Evolutionary conservation across 164 flowering plant species (phyloP).

Genomic region (Cinnamomum chago): DNA sequence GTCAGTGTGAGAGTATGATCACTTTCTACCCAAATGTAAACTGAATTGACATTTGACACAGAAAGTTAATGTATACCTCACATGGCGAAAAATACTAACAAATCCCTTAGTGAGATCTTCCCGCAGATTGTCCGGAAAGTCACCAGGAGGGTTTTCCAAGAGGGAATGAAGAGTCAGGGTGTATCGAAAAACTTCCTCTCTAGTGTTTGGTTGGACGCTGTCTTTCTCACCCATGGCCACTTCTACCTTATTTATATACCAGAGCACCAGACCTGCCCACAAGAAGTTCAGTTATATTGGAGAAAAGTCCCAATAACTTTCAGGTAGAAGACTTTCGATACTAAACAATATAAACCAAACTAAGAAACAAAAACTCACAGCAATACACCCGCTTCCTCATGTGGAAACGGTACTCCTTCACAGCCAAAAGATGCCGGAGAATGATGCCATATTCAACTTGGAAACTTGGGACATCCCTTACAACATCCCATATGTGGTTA

Average conservation of each 20-base stretch:
- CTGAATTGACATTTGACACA: too few relatives aligned
- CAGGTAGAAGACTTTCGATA: background rate
- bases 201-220: slow-evolving; percentile 34
- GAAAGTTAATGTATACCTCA: slow-evolving; percentile 40
- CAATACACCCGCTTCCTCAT: slow-evolving; percentile 64
- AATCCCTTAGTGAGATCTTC: slow-evolving; percentile 61
- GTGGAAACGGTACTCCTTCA: slow-evolving; percentile 65
- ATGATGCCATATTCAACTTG: slow-evolving; percentile 81
- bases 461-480: slow-evolving; percentile 68
- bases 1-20: slow-evolving; percentile 1
- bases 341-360: background rate
- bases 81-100: slow-evolving; percentile 45
- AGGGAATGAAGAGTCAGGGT: slow-evolving; percentile 76
- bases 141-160: slow-evolving; percentile 92
- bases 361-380: slow-evolving; percentile 44
- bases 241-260: slow-evolving; percentile 62
- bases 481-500: slow-evolving; percentile 67
- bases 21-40: background rate
- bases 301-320: background rate
- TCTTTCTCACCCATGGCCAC: slow-evolving; percentile 36
- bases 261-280: slow-evolving; percentile 54
- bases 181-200: slow-evolving; percentile 70
- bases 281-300: background rate
- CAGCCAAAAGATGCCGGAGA: slow-evolving; percentile 66
- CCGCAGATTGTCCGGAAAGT: slow-evolving; percentile 59